These are phyloP conservation scores for Aspergillus pseudoglaucus DNA, from an alignment of 2,329 filamentous ascomycete genomes.

Conservation along the genomic window DNA sequence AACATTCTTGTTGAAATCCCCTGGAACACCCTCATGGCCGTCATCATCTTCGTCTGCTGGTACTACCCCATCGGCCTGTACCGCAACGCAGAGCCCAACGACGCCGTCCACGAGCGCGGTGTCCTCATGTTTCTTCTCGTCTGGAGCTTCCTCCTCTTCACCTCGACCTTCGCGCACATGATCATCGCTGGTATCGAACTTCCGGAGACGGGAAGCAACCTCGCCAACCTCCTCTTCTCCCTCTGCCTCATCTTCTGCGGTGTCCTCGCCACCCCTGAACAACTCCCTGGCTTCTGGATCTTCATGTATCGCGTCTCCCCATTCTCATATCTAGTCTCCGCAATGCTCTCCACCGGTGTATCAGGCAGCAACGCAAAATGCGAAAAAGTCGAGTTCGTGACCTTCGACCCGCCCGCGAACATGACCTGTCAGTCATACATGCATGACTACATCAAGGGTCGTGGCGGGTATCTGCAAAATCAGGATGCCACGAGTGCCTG, in stretches of 20 bases:
- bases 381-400: constrained; percentile 24
- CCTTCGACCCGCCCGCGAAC: constrained; percentile 46
- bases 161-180: constrained; percentile 67
- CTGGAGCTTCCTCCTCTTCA: constrained; percentile 63
- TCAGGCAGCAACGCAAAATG: constrained; percentile 25
- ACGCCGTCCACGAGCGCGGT: constrained; percentile 47
- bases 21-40: constrained; percentile 55
- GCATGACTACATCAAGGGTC: constrained; percentile 28
- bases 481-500: constrained; percentile 41
- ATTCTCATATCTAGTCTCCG: constrained; percentile 55
- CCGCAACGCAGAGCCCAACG: constrained; percentile 33
- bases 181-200: constrained; percentile 64
- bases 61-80: constrained; percentile 58
- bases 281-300: constrained; percentile 66
- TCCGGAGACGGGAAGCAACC: constrained; percentile 59
- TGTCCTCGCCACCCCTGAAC: constrained; percentile 46
- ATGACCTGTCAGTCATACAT: constrained; percentile 55
- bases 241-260: constrained; percentile 56
- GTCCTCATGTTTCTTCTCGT: constrained; percentile 60
- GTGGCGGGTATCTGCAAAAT: constrained; percentile 41
- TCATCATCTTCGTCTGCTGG: constrained; percentile 59
- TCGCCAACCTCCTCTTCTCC: constrained; percentile 55
- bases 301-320: constrained; percentile 69
- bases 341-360: constrained; percentile 37
- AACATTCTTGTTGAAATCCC: constrained; percentile 68